Evolutionary conservation across 768 basidiomycete species (phyloP), one percentile per base, ranked within the genome.

Genomic region (Ramaria sp.): DNA sequence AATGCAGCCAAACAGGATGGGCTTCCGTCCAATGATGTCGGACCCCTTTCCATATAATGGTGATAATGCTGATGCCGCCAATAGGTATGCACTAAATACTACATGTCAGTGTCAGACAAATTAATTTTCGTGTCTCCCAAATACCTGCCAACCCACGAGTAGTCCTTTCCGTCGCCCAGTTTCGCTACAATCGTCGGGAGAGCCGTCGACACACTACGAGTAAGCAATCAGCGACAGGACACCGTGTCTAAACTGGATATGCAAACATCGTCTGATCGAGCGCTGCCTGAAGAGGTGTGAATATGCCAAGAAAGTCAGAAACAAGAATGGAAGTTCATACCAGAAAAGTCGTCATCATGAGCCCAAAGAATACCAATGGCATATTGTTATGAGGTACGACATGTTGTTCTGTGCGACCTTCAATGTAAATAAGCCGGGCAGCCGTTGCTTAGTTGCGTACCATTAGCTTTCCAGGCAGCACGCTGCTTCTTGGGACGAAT

Each of bases 1-100:
- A 39, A 93, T 87, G 5, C 78, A 78, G 0, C 78, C 62, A 61
- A 84, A 88, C 0, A 91, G 73, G 22, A 90, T 72, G 0, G 82
- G 81, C 64, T 91, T 92, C 27, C 88, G 75, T 11, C 83, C 75
- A n/a, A 74, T 59, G 51, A 76, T 71, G 66, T 87, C 83, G 0
- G 86, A 87, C 0, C 89, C 66, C 63, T 91, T 91, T 5, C 90
- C 90, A 59, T 89, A 91, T 1, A 88, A 61, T 0, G 90, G 88
- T 0, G 82, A 75, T 11, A 88, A 71, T 3, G 84, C 73, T 6
- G 81, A 81, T 4, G 83, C 80, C 0, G 83, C 76, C 20, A 91
- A 78, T 22, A 91, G 70, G 65, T 91, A 91, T 30, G 88, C 81
- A 63, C 88, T 88, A 53, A 3, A 37, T 13, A 37, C 34, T 10